phyloP scores from a whole-genome alignment of 2,329 filamentous ascomycete species.

The Lecanicillium sp. region DNA sequence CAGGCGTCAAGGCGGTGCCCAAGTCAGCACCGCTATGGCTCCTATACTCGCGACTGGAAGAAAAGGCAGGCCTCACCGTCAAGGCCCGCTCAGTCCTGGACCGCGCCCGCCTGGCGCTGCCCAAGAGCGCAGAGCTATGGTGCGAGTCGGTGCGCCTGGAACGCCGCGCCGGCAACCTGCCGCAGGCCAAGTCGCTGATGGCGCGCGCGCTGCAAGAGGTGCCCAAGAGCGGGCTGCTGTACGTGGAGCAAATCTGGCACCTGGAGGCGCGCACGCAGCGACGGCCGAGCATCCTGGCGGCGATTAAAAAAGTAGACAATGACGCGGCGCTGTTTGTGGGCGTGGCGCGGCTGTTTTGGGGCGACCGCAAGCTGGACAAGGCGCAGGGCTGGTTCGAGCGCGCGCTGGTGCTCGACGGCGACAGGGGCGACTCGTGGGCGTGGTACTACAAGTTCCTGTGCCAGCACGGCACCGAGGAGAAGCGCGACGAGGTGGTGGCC shows the following conservation, averaged over 20 bases:
- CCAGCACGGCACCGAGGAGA: conserved; percentile 92
- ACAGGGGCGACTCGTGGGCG: conserved; percentile 89
- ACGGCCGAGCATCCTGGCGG: conserved; percentile 84
- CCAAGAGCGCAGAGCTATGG: conserved; percentile 79
- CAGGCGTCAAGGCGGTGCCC: conserved; percentile 80
- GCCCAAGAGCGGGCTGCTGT: conserved; percentile 78
- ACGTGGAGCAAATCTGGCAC: conserved; percentile 93
- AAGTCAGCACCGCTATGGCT: conserved; percentile 84
- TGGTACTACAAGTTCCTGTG: conserved; percentile 94
- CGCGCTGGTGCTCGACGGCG: conserved; percentile 78
- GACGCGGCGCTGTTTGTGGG: conserved; percentile 85
- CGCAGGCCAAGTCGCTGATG: conserved; percentile 87
- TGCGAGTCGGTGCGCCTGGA: conserved; percentile 92
- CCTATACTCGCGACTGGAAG: conserved; percentile 80
- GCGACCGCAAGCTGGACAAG: conserved; percentile 84
- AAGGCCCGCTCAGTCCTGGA: conserved; percentile 94
- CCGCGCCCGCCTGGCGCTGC: conserved; percentile 77
- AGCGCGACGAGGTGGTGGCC: conserved; percentile 72
- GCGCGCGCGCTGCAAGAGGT: conserved; percentile 88
- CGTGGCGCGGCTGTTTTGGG: conserved; percentile 94
- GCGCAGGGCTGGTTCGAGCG: conserved; percentile 97
- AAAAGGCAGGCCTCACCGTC: conserved; percentile 72
- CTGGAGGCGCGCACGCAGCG: conserved; percentile 87
- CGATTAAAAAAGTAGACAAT: conserved; percentile 94
- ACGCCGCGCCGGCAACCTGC: conserved; percentile 72